Percentiles rank a stretch among this genome's conserved stretches.
Evolutionary conservation across 257 asterid genomes (phyloP).

Genomic region (Orobanche coerulescens): DNA sequence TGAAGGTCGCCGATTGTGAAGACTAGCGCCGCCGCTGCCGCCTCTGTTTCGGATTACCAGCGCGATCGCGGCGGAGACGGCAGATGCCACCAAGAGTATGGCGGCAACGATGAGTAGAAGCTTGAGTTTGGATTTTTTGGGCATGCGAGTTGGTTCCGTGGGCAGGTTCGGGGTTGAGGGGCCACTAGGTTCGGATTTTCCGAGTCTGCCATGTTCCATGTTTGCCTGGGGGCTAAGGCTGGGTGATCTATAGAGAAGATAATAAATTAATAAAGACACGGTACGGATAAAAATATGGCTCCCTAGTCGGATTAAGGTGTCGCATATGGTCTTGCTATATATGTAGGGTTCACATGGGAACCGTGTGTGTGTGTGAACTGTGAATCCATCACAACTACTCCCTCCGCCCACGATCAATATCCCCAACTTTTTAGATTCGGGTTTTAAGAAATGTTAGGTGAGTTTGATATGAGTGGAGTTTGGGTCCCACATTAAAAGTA

Average conservation of each 20-base stretch:
- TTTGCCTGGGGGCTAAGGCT: slow-evolving; percentile 7
- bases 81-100: slow-evolving; percentile 40
- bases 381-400: too few relatives aligned
- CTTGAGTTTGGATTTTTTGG: slow-evolving; percentile 34
- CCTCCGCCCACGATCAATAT: too few relatives aligned
- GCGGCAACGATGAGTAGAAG: slow-evolving; percentile 36
- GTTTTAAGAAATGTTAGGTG: too few relatives aligned
- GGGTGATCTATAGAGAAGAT: not conserved
- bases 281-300: not conserved
- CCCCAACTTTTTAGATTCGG: too few relatives aligned
- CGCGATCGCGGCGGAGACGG: slow-evolving; percentile 42
- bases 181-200: slow-evolving; percentile 34
- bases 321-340: slow-evolving; percentile 5
- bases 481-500: too few relatives aligned
- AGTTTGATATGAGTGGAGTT: too few relatives aligned
- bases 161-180: slow-evolving; percentile 29
- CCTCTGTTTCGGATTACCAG: slow-evolving; percentile 32
- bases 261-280: not conserved
- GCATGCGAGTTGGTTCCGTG: slow-evolving; percentile 19
- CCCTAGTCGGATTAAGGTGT: not conserved
- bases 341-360: slow-evolving; percentile 6
- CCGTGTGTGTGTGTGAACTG: not conserved
- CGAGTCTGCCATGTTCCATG: slow-evolving; percentile 66
- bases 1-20: slow-evolving; percentile 40
- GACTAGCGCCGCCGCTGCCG: not conserved